Evolutionary conservation across 1,139 yeast species (phyloP).

Genomic region (Blastobotrys proliferans): DNA sequence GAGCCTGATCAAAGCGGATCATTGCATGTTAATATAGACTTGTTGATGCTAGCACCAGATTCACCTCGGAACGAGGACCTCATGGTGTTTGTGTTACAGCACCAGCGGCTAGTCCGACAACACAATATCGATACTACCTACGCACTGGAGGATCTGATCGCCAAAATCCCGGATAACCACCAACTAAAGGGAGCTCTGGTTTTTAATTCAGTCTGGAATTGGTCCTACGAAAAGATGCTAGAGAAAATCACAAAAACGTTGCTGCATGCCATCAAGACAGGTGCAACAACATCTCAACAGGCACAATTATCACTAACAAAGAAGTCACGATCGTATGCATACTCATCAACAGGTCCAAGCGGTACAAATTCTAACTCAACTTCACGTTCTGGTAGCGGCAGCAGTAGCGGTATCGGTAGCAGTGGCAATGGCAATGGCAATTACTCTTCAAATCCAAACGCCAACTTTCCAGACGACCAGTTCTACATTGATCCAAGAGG

Average conservation of each 20-base stretch:
- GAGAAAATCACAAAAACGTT: background rate
- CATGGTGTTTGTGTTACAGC: conserved; percentile 8
- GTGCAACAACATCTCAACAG: background rate
- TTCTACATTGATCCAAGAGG: conserved; percentile 5
- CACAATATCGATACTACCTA: background rate
- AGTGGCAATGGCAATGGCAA: too few species aligned
- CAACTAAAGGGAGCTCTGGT: conserved; percentile 3
- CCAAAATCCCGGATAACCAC: conserved; percentile 3
- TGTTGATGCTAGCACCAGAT: conserved; percentile 1
- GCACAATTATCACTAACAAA: too few species aligned
- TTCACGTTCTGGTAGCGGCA: too few species aligned
- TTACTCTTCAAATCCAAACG: too few species aligned
- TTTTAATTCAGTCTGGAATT: background rate
- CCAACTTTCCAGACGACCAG: too few species aligned
- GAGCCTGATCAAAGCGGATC: too few species aligned
- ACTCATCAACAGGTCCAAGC: too few species aligned
- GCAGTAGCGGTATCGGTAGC: background rate
- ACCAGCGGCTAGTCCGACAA: conserved; percentile 2
- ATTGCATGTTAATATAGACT: background rate
- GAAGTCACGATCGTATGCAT: too few species aligned
- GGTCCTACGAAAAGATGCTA: background rate
- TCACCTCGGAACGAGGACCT: conserved; percentile 4
- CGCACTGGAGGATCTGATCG: conserved; percentile 2
- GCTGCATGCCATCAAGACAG: background rate
- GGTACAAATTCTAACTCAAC: too few species aligned